Evolutionary conservation across 108 stramenopile genomes (phyloP).

Genomic region (Skeletonema tropicum): DNA sequence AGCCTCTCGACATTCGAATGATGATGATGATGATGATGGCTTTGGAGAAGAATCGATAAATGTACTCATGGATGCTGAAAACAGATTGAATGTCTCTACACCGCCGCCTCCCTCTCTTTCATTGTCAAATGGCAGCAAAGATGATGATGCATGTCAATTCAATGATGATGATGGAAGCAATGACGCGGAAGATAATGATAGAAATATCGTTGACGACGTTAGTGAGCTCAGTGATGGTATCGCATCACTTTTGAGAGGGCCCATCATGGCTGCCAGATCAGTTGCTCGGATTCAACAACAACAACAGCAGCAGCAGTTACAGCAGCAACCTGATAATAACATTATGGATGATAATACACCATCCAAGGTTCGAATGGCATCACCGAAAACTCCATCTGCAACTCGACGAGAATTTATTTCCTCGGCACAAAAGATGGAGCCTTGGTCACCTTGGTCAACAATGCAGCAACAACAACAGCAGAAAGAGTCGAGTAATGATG

Average conservation of each 20-base stretch:
- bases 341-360: neutral
- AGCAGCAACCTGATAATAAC: neutral
- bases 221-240: constrained; percentile 11
- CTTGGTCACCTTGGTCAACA: neutral
- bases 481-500: neutral
- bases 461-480: neutral
- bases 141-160: neutral
- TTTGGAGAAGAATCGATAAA: constrained; percentile 49
- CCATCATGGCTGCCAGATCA: constrained; percentile 45
- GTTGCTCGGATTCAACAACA: constrained; percentile 1
- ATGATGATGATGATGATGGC: constrained; percentile 13
- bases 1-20: neutral
- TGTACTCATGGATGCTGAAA: constrained; percentile 42
- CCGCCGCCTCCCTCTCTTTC: constrained; percentile 7
- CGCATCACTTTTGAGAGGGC: constrained; percentile 37
- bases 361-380: neutral
- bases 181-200: neutral
- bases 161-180: neutral
- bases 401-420: neutral
- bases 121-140: neutral
- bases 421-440: constrained; percentile 8
- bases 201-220: neutral
- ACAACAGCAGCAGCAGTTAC: neutral
- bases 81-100: constrained; percentile 20
- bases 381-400: neutral